Conservation (phyloP, 139 green algal species). For the Micractinium conductrix region DNA sequence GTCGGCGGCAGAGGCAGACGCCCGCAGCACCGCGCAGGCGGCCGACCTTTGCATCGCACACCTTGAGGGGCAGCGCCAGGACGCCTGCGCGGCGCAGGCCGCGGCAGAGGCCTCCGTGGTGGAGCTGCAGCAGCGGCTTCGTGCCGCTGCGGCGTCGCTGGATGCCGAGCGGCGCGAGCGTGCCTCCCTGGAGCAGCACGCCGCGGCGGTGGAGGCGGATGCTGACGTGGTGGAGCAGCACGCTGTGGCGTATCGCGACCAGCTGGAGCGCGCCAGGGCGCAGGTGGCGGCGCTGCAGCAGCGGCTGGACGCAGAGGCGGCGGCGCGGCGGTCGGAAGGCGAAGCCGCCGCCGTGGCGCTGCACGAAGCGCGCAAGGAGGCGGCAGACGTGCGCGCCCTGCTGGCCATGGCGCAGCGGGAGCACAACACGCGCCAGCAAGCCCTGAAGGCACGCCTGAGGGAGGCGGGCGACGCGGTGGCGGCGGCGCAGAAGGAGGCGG, state of each 20-base stretch:
- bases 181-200: neutral
- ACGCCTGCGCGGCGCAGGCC: neutral
- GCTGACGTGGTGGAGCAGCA: neutral
- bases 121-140: neutral
- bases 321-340: neutral
- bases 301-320: neutral
- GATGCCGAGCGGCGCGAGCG: neutral
- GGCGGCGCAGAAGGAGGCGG: neutral
- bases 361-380: neutral
- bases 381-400: neutral
- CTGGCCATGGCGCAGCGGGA: neutral
- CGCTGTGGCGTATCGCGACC: neutral
- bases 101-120: neutral
- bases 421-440: neutral
- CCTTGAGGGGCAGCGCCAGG: neutral
- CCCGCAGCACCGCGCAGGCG: neutral
- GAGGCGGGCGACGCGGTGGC: neutral
- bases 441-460: neutral
- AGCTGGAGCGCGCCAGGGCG: neutral
- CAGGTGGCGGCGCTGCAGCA: neutral
- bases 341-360: neutral
- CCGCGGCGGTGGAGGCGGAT: neutral
- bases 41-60: conserved; percentile 1
- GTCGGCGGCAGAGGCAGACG: neutral
- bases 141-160: neutral